Conservation (phyloP, 441 rosid species). For the Omphalea diandra region DNA sequence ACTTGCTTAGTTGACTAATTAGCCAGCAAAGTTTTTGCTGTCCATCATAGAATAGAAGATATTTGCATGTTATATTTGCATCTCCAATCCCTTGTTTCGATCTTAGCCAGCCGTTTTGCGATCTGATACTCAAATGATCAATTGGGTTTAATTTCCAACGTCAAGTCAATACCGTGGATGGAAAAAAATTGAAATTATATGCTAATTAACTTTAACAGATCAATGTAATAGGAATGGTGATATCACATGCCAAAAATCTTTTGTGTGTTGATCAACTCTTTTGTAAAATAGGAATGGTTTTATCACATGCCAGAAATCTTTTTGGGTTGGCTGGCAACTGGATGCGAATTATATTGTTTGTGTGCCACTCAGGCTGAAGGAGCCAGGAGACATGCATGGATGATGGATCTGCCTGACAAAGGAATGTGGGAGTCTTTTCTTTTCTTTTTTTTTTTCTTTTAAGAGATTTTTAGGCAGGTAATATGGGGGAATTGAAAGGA, state of each 20-base stretch:
- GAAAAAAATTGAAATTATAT: too few relatives aligned
- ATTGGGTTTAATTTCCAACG: too few relatives aligned
- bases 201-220: background rate
- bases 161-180: too few relatives aligned
- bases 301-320: background rate
- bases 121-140: background rate
- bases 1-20: slow-evolving; percentile 19
- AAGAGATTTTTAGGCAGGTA: background rate
- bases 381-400: slow-evolving; percentile 6
- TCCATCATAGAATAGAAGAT: slow-evolving; percentile 13
- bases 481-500: too few relatives aligned
- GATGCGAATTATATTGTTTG: background rate
- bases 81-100: background rate
- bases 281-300: background rate
- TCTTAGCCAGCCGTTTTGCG: background rate
- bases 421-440: slow-evolving; percentile 3
- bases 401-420: background rate
- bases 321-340: background rate
- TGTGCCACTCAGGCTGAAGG: background rate
- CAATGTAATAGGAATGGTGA: too few relatives aligned
- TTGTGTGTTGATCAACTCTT: too few relatives aligned
- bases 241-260: background rate
- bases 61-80: background rate
- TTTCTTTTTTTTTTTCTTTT: too few relatives aligned
- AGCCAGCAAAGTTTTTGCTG: slow-evolving; percentile 27